These are phyloP conservation scores for Spathaspora gorwiae DNA, from an alignment of 805 yeast genomes.

Conservation along the genomic window DNA sequence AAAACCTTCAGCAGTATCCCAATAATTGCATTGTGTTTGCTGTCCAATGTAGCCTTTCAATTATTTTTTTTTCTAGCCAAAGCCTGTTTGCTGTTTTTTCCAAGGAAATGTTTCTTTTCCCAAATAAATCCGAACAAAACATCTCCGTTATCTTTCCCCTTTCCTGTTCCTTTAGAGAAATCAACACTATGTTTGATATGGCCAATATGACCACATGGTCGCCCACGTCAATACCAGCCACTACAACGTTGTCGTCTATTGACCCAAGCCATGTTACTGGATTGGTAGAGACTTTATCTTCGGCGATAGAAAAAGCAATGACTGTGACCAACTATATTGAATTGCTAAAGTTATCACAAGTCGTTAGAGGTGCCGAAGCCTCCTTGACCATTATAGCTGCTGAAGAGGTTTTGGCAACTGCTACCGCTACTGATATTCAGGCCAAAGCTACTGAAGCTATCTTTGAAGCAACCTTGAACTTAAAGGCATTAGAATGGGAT, in stretches of 20 bases:
- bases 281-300: constrained; percentile 12
- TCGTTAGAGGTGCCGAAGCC: constrained; percentile 32
- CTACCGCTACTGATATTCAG: constrained; percentile 23
- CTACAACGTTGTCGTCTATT: constrained; percentile 21
- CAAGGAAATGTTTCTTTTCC: no score
- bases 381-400: constrained; percentile 33
- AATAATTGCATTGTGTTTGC: no score
- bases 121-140: no score
- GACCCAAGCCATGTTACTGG: constrained; percentile 20
- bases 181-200: background rate
- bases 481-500: constrained; percentile 24
- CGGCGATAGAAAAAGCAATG: constrained; percentile 11
- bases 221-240: constrained; percentile 21
- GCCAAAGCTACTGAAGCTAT: constrained; percentile 31
- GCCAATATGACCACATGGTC: constrained; percentile 15
- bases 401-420: constrained; percentile 34
- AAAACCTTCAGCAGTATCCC: no score
- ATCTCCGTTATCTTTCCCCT: no score
- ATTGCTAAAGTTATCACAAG: constrained; percentile 18
- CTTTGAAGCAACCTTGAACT: constrained; percentile 28
- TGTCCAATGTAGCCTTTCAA: no score
- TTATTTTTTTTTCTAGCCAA: no score
- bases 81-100: no score
- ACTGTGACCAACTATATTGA: constrained; percentile 19
- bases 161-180: no score